Conservation (phyloP, 768 basidiomycete species). For the Lentinula detonsa region DNA sequence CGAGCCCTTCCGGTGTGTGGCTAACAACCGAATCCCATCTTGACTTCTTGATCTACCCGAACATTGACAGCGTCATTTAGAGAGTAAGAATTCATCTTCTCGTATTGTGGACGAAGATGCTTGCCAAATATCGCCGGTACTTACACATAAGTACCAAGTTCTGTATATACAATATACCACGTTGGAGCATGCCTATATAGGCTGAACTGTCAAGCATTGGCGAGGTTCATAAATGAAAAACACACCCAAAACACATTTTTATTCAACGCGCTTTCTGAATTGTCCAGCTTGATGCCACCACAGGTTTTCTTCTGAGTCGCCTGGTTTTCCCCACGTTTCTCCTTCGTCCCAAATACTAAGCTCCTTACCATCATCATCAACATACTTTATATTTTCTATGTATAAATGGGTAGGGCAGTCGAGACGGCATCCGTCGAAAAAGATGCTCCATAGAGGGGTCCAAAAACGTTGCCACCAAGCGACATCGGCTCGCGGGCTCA, state of each 20-base stretch:
- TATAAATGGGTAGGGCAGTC: conserved; percentile 51
- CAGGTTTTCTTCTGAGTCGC: conserved; percentile 49
- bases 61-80: too few species aligned
- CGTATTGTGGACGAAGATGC: too few species aligned
- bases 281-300: conserved; percentile 57
- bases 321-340: conserved; percentile 41
- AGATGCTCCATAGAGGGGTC: conserved; percentile 60
- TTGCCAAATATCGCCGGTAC: too few species aligned
- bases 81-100: too few species aligned
- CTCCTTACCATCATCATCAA: conserved; percentile 16
- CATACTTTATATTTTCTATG: conserved; percentile 29
- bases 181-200: too few species aligned
- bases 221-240: too few species aligned
- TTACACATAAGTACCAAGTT: too few species aligned
- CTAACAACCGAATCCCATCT: too few species aligned
- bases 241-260: background rate
- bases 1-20: too few species aligned
- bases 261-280: conserved; percentile 37
- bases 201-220: too few species aligned
- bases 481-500: conserved; percentile 44
- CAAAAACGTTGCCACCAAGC: conserved; percentile 69
- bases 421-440: conserved; percentile 60
- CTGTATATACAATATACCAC: too few species aligned
- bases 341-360: conserved; percentile 43
- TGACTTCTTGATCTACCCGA: too few species aligned